phyloP scores from a whole-genome alignment of 441 rosid species.

The Metrosideros polymorpha region DNA sequence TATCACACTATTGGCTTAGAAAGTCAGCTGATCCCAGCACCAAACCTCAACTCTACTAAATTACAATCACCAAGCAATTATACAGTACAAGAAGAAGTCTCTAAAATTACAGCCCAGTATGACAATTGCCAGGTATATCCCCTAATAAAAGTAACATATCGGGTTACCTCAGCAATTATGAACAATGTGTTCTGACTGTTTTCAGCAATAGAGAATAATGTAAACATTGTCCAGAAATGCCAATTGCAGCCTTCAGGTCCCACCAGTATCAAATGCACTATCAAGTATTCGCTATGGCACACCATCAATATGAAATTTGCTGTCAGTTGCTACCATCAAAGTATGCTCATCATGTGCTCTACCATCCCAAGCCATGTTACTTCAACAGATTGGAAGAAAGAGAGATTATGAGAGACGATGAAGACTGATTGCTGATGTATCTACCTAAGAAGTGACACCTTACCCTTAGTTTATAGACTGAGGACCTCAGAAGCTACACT shows the following conservation, averaged over 20 bases:
- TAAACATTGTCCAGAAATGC: not conserved
- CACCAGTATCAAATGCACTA: not conserved
- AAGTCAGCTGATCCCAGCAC: not conserved
- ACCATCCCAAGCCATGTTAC: not conserved
- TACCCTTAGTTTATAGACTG: not conserved
- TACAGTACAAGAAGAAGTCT: not conserved
- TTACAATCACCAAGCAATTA: not conserved
- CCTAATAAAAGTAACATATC: not conserved
- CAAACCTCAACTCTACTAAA: not conserved
- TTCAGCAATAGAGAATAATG: not conserved
- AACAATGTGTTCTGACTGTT: not conserved
- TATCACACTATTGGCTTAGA: not conserved
- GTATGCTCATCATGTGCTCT: not conserved
- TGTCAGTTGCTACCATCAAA: not conserved
- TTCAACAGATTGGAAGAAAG: not conserved
- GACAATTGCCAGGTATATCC: not conserved
- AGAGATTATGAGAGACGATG: not conserved
- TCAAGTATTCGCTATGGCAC: not conserved
- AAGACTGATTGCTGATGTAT: not conserved
- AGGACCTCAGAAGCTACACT: not conserved
- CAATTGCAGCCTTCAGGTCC: not conserved
- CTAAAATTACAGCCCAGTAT: not conserved
- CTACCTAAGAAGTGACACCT: not conserved
- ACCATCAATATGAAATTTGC: not conserved
- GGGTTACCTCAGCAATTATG: not conserved